Evolutionary conservation across 2,329 filamentous ascomycete species (phyloP).

Genomic region (Colletotrichum orchidophilum): DNA sequence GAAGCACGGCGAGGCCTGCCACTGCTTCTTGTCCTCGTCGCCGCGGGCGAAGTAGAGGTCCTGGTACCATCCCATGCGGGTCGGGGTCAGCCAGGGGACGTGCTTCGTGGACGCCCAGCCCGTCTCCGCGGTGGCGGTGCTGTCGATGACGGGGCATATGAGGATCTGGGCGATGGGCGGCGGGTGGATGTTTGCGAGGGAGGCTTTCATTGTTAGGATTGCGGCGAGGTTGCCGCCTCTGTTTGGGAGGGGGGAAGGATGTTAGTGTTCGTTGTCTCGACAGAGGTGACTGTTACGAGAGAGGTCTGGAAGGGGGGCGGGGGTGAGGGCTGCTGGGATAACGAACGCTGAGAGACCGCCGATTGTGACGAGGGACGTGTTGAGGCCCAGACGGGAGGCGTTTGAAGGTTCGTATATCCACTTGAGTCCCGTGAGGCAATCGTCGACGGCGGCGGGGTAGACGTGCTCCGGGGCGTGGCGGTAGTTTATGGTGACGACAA

Average conservation of each 20-base stretch:
- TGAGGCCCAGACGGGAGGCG: constrained; percentile 37
- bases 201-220: constrained; percentile 34
- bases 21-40: constrained; percentile 37
- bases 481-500: constrained; percentile 45
- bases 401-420: constrained; percentile 39
- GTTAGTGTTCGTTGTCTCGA: no score
- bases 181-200: neutral
- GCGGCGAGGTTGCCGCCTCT: constrained; percentile 36
- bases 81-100: constrained; percentile 45
- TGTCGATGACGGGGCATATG: constrained; percentile 47
- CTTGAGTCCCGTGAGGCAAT: constrained; percentile 43
- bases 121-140: constrained; percentile 41
- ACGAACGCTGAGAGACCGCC: constrained; percentile 43
- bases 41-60: constrained; percentile 43
- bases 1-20: constrained; percentile 46
- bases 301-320: neutral
- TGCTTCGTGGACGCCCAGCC: constrained; percentile 32
- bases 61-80: constrained; percentile 48
- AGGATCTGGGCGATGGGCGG: constrained; percentile 32
- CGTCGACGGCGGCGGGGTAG: constrained; percentile 47
- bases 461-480: constrained; percentile 47
- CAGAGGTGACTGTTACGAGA: no score
- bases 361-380: constrained; percentile 40
- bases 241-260: neutral
- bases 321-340: no score